Evolutionary conservation across 2,329 filamentous ascomycete genomes (phyloP).

Genomic region (Fusarium subglutinans): DNA sequence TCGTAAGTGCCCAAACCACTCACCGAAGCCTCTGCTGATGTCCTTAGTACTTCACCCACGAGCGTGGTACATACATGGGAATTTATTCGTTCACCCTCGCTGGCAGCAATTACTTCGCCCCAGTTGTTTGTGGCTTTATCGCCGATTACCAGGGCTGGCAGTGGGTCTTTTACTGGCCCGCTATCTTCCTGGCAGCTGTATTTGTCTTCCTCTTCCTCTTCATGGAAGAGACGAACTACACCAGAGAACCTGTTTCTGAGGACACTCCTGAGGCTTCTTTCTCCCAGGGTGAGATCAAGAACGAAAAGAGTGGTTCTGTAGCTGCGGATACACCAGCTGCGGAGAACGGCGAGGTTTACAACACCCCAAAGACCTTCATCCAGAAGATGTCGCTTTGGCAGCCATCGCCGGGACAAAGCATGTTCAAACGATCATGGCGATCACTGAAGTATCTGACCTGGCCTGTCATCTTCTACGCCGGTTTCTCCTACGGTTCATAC

Average conservation of each 20-base stretch:
- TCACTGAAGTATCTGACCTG: slow-evolving; percentile 50
- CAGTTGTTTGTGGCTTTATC: slow-evolving; percentile 56
- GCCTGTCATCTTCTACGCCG: slow-evolving; percentile 55
- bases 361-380: slow-evolving; percentile 48
- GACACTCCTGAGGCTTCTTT: neutral
- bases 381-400: slow-evolving; percentile 55
- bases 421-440: slow-evolving; percentile 49
- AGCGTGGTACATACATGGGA: slow-evolving; percentile 54
- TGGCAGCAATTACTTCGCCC: slow-evolving; percentile 54
- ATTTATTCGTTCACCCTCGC: slow-evolving; percentile 52
- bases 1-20: slow-evolving; percentile 36
- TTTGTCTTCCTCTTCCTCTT: neutral
- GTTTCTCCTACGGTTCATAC: slow-evolving; percentile 54
- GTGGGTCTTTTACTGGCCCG: slow-evolving; percentile 52
- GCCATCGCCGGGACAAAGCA: slow-evolving; percentile 45
- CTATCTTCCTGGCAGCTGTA: neutral
- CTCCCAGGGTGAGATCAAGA: neutral
- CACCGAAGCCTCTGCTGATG: rapidly evolving
- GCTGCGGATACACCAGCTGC: neutral
- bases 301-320: neutral
- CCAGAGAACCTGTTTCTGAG: slow-evolving; percentile 37
- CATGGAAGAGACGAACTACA: slow-evolving; percentile 13
- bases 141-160: slow-evolving; percentile 51
- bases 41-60: slow-evolving; percentile 49
- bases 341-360: slow-evolving; percentile 19